These are phyloP conservation scores for Phascolomyces articulosus DNA, from an alignment of 371 early-diverging fungal genomes.

Conservation along the genomic window DNA sequence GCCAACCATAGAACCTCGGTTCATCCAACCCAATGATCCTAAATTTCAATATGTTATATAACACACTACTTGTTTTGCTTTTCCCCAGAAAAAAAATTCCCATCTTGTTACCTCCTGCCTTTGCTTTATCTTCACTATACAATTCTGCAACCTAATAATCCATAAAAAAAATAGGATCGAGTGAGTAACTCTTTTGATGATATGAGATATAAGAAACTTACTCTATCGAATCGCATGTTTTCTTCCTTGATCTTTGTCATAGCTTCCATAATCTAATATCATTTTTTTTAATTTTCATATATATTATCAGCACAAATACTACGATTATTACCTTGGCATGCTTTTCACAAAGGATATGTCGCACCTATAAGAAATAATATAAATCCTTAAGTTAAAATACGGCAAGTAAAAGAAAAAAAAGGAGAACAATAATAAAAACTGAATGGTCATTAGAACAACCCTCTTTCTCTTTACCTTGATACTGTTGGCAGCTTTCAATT, in stretches of 20 bases:
- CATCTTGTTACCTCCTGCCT: constrained; percentile 56
- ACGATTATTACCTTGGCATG: constrained; percentile 68
- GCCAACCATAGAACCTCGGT: constrained; percentile 89
- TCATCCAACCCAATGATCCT: constrained; percentile 83
- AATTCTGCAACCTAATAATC: constrained; percentile 72
- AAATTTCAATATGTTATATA: background rate
- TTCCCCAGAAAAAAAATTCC: too few relatives aligned
- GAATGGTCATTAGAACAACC: too few relatives aligned
- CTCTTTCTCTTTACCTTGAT: constrained; percentile 73
- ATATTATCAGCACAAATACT: too few relatives aligned
- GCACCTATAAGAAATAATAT: constrained; percentile 47
- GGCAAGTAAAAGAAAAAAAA: too few relatives aligned
- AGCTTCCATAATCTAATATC: constrained; percentile 54
- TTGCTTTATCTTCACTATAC: constrained; percentile 92
- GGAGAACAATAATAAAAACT: too few relatives aligned
- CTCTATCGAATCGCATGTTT: constrained; percentile 64
- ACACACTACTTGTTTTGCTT: too few relatives aligned
- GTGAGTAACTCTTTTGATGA: background rate
- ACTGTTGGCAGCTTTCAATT: constrained; percentile 78
- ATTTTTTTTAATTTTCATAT: constrained; percentile 3
- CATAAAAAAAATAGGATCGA: background rate
- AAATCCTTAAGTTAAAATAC: constrained; percentile 2
- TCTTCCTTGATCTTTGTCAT: constrained; percentile 62
- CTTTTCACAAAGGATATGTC: constrained; percentile 89
- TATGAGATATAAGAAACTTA: constrained; percentile 9